These are phyloP conservation scores for Dendrothele bispora DNA, from an alignment of 768 basidiomycete genomes.

Conservation along the genomic window DNA sequence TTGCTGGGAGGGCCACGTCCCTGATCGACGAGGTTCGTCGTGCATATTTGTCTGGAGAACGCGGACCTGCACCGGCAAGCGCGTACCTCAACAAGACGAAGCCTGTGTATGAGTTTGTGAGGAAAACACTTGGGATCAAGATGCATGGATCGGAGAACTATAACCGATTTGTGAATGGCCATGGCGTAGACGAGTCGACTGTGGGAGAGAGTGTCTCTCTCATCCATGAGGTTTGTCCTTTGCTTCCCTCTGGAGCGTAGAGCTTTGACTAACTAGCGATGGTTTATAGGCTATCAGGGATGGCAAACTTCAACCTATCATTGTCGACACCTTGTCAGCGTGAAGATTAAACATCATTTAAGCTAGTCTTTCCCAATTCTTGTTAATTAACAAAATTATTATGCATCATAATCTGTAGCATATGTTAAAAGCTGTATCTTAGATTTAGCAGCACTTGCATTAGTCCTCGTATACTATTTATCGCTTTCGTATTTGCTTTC, in stretches of 20 bases:
- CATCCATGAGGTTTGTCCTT: slow-evolving; percentile 60
- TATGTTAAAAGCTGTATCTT: too few relatives aligned
- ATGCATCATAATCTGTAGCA: too few relatives aligned
- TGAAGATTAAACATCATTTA: too few relatives aligned
- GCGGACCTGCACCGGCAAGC: slow-evolving; percentile 69
- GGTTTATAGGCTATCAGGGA: slow-evolving; percentile 48
- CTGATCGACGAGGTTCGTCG: slow-evolving; percentile 50
- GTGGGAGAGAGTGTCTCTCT: slow-evolving; percentile 70
- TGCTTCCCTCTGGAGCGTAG: slow-evolving; percentile 7
- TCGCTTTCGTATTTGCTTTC: too few relatives aligned
- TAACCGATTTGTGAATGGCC: slow-evolving; percentile 56
- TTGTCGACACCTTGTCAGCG: too few relatives aligned
- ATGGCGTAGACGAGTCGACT: slow-evolving; percentile 66
- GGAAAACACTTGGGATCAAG: slow-evolving; percentile 45
- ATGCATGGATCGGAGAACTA: slow-evolving; percentile 84
- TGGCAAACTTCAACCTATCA: slow-evolving; percentile 47
- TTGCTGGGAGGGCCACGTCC: slow-evolving; percentile 47
- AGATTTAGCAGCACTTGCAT: too few relatives aligned
- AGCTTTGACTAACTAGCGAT: slow-evolving; percentile 29
- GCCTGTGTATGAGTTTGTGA: slow-evolving; percentile 75
- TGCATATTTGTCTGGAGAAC: slow-evolving; percentile 57
- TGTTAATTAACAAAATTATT: too few relatives aligned
- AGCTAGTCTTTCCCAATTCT: too few relatives aligned
- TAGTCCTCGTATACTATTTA: too few relatives aligned
- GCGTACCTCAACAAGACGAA: slow-evolving; percentile 65